A percentile compares a stretch with the other conserved stretches of the same genome.
phyloP scores from a whole-genome alignment of 495 filamentous ascomycete species.

The Penicillium manginii region DNA sequence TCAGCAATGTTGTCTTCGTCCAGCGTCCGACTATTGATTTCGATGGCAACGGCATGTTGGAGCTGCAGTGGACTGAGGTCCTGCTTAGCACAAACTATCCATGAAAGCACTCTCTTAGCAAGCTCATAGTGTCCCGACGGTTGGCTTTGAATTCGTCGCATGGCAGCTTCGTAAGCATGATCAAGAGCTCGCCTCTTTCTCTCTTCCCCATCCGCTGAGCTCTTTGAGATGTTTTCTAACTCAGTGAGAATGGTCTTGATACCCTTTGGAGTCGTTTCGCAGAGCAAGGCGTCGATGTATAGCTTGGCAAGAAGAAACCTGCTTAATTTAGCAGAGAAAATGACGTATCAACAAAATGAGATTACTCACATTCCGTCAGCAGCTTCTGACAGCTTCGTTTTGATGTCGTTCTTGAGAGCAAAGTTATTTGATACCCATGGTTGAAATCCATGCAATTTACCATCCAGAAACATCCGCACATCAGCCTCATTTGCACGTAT shows the following conservation, averaged over 20 bases:
- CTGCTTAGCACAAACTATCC: not conserved
- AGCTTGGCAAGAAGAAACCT: slow-evolving; percentile 23
- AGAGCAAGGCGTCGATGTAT: not conserved
- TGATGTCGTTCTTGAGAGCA: not conserved
- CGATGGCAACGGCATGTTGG: not conserved
- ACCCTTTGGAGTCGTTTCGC: not conserved
- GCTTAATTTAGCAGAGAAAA: slow-evolving; percentile 17
- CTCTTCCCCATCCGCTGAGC: not conserved
- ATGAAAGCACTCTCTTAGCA: not conserved
- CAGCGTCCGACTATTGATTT: not conserved
- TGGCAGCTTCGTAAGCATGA: not conserved
- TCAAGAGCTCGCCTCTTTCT: not conserved
- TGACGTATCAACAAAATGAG: not conserved
- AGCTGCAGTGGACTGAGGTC: not conserved
- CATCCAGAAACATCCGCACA: not conserved
- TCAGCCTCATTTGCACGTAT: not conserved
- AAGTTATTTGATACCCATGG: not conserved
- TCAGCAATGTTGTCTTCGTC: not conserved
- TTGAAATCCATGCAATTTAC: not conserved
- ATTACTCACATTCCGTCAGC: not conserved
- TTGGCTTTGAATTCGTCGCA: not conserved
- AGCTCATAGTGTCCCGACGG: not conserved
- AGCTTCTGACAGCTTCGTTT: not conserved
- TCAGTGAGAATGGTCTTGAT: not conserved
- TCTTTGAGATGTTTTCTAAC: not conserved